phyloP scores from a whole-genome alignment of 2,329 filamentous ascomycete genomes.

The Cordyceps pruinosa region DNA sequence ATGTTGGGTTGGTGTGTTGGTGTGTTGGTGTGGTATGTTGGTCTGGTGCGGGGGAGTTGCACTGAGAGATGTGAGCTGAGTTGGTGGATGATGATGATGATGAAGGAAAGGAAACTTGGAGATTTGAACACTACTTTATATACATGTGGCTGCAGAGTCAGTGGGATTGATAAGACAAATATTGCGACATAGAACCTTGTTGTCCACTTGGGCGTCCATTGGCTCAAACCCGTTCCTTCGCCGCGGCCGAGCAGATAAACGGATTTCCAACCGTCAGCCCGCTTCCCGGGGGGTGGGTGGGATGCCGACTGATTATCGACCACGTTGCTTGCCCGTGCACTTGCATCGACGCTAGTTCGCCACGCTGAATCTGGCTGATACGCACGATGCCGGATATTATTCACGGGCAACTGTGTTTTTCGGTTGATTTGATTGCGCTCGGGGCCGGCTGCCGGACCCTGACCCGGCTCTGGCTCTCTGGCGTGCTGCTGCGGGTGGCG shows the following conservation, averaged over 20 bases:
- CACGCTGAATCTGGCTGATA: not conserved
- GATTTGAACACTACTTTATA: not conserved
- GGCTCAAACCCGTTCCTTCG: too few species aligned
- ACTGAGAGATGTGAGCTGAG: too few species aligned
- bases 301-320: constrained; percentile 2
- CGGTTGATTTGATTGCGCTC: not conserved
- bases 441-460: not conserved
- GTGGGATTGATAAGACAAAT: not conserved
- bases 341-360: not conserved
- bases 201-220: too few species aligned
- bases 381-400: not conserved
- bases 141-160: not conserved
- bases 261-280: not conserved
- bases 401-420: not conserved
- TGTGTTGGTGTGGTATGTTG: not conserved
- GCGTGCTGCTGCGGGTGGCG: too few species aligned
- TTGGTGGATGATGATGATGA: not conserved
- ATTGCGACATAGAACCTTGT: not conserved
- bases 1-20: not conserved
- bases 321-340: not conserved
- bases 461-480: too few species aligned
- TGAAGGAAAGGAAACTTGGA: too few species aligned
- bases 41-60: too few species aligned
- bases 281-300: not conserved
- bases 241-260: not conserved